A percentile compares a stretch with the other conserved stretches of the same genome.
Evolutionary conservation across 257 asterid genomes (phyloP).

Genomic region (Linderniella brevidens): DNA sequence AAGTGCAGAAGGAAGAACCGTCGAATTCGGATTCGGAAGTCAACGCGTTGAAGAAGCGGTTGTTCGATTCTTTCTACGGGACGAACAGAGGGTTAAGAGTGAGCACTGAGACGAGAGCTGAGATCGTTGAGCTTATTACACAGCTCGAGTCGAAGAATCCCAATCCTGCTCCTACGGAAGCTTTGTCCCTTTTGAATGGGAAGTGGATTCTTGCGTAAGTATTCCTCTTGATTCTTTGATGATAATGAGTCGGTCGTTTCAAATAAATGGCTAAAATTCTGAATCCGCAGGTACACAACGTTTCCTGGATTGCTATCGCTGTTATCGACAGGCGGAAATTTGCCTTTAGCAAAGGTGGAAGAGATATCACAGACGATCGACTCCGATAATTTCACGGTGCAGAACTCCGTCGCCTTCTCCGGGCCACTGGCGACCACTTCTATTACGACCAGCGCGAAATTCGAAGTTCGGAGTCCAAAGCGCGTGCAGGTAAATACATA

Average conservation of each 20-base stretch:
- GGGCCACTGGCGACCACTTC: slow-evolving; percentile 77
- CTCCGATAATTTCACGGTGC: slow-evolving; percentile 47
- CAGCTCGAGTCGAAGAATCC: slow-evolving; percentile 77
- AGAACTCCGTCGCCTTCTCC: slow-evolving; percentile 57
- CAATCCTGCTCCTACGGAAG: slow-evolving; percentile 78
- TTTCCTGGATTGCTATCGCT: slow-evolving; percentile 59
- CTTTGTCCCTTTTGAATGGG: slow-evolving; percentile 67
- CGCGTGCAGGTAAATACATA: slow-evolving; percentile 58
- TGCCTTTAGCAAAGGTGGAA: slow-evolving; percentile 65
- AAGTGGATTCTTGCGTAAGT: slow-evolving; percentile 89
- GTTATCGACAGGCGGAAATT: slow-evolving; percentile 48
- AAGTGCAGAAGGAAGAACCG: neutral
- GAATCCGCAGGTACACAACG: slow-evolving; percentile 49
- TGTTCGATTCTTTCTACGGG: slow-evolving; percentile 59
- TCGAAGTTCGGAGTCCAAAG: slow-evolving; percentile 87
- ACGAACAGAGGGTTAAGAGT: slow-evolving; percentile 69
- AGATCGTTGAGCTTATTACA: slow-evolving; percentile 70
- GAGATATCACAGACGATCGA: slow-evolving; percentile 89
- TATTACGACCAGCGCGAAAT: slow-evolving; percentile 64
- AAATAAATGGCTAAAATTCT: too few species aligned
- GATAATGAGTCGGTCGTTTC: too few species aligned
- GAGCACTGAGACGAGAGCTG: slow-evolving; percentile 68
- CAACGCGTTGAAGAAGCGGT: slow-evolving; percentile 41
- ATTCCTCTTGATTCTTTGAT: too few species aligned
- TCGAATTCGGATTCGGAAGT: slow-evolving; percentile 29